Percentiles rank a stretch among this genome's conserved stretches.
Evolutionary conservation across 495 filamentous ascomycete species (phyloP).

Genomic region (Pyrenula aspistea): DNA sequence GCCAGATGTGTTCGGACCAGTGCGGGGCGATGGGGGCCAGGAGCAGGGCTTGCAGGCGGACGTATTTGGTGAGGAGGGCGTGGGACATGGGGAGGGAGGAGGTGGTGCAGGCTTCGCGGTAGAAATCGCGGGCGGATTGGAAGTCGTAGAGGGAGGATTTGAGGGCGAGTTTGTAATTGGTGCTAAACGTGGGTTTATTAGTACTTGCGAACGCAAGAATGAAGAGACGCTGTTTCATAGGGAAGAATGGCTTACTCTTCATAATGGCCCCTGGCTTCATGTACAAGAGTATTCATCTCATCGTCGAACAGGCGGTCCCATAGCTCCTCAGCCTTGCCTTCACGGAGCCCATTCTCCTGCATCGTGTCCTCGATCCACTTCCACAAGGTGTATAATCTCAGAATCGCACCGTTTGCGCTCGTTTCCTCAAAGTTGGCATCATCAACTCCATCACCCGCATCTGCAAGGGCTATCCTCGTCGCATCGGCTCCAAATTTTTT

Average conservation of each 20-base stretch:
- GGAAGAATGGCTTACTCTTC: slow-evolving; percentile 40
- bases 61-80: slow-evolving; percentile 61
- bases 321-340: slow-evolving; percentile 61
- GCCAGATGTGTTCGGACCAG: slow-evolving; percentile 91
- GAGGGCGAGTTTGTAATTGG: slow-evolving; percentile 82
- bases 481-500: slow-evolving; percentile 94
- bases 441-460: slow-evolving; percentile 86
- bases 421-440: slow-evolving; percentile 97
- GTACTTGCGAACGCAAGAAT: no score
- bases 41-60: slow-evolving; percentile 76
- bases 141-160: slow-evolving; percentile 89
- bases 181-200: no score
- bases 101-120: slow-evolving; percentile 66
- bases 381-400: slow-evolving; percentile 73
- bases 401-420: slow-evolving; percentile 81
- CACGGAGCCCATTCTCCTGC: slow-evolving; percentile 59
- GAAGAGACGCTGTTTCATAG: no score
- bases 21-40: slow-evolving; percentile 77
- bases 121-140: slow-evolving; percentile 72
- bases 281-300: slow-evolving; percentile 76
- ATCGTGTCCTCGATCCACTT: slow-evolving; percentile 85
- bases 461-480: slow-evolving; percentile 79
- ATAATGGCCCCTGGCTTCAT: slow-evolving; percentile 66
- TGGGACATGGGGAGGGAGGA: slow-evolving; percentile 75
- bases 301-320: slow-evolving; percentile 88